Evolutionary conservation across 1,139 yeast species (phyloP).

Genomic region (Hansenula sp.): DNA sequence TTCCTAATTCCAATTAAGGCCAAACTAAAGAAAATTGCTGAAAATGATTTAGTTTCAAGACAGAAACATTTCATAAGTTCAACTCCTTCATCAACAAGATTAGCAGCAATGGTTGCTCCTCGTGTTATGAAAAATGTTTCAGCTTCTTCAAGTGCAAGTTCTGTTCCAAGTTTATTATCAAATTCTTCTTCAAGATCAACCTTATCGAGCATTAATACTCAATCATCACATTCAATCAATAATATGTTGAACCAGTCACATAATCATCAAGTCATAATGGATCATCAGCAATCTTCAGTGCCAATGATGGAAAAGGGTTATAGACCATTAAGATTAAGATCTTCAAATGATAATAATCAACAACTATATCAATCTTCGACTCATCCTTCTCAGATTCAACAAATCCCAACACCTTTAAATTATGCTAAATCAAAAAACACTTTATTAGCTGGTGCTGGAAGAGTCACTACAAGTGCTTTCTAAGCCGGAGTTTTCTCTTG

Average conservation of each 20-base stretch:
- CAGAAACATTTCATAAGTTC: slow-evolving; percentile 14
- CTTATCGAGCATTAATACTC: slow-evolving; percentile 12
- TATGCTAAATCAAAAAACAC: slow-evolving; percentile 1
- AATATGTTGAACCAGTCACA: background rate
- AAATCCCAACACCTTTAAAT: background rate
- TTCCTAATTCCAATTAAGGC: slow-evolving; percentile 71
- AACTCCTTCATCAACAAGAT: slow-evolving; percentile 13
- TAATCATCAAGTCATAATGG: slow-evolving; percentile 3
- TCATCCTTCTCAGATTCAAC: background rate
- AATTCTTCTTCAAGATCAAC: slow-evolving; percentile 26
- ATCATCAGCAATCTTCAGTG: background rate
- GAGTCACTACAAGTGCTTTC: slow-evolving; percentile 1
- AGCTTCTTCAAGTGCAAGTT: slow-evolving; percentile 15
- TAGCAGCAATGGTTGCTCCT: slow-evolving; percentile 13
- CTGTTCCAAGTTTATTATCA: slow-evolving; percentile 26
- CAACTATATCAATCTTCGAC: background rate
- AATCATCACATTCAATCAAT: slow-evolving; percentile 7
- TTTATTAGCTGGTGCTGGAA: slow-evolving; percentile 3
- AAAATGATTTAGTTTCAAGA: slow-evolving; percentile 17
- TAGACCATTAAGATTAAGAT: slow-evolving; percentile 6
- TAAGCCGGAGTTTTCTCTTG: background rate
- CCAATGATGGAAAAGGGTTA: background rate
- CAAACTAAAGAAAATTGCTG: slow-evolving; percentile 25
- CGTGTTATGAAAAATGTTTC: slow-evolving; percentile 5
- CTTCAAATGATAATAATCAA: slow-evolving; percentile 7